Evolutionary conservation across 805 yeast genomes (phyloP).

Genomic region (Saccharomycopsis olivae): DNA sequence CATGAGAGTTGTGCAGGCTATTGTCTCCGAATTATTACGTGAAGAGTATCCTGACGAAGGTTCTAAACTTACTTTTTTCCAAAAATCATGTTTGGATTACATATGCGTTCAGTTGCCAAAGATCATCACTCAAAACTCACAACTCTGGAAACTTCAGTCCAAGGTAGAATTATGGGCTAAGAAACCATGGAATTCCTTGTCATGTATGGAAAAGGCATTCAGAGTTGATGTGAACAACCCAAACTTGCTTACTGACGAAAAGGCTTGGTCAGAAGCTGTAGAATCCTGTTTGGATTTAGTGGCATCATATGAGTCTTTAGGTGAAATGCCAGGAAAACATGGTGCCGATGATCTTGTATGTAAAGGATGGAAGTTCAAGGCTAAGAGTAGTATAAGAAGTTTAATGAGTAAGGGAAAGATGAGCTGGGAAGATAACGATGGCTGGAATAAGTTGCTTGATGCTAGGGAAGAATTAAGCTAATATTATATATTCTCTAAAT

Average conservation of each 20-base stretch:
- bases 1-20: constrained; percentile 60
- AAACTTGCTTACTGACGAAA: constrained; percentile 49
- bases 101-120: constrained; percentile 59
- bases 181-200: constrained; percentile 81
- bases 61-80: constrained; percentile 45
- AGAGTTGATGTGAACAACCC: constrained; percentile 60
- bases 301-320: constrained; percentile 78
- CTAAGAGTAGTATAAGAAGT: constrained; percentile 60
- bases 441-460: constrained; percentile 56
- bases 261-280: constrained; percentile 67
- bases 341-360: constrained; percentile 81
- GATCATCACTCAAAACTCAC: constrained; percentile 47
- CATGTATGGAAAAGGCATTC: constrained; percentile 77
- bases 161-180: constrained; percentile 79
- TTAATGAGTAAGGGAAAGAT: constrained; percentile 69
- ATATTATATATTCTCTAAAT: background rate
- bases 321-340: constrained; percentile 72
- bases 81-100: constrained; percentile 57
- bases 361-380: constrained; percentile 84
- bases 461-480: constrained; percentile 35
- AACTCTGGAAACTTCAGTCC: constrained; percentile 76
- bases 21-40: constrained; percentile 52
- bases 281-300: constrained; percentile 69
- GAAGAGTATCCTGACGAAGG: constrained; percentile 32
- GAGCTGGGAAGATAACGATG: constrained; percentile 71